These are phyloP conservation scores for Chalara sp. DNA, from an alignment of 2,329 filamentous ascomycete species.

Conservation along the genomic window DNA sequence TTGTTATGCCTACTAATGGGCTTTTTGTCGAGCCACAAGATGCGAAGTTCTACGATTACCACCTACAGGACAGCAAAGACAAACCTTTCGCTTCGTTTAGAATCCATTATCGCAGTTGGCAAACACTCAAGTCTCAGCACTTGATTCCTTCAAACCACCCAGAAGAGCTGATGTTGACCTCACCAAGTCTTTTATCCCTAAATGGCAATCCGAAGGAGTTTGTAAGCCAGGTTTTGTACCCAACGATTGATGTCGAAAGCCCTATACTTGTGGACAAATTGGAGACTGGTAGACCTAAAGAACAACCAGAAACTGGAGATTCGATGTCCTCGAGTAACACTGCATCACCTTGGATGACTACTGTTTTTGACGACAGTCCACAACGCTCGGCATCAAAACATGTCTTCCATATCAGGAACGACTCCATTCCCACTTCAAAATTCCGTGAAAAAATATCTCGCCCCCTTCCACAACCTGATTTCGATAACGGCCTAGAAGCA, in stretches of 20 bases:
- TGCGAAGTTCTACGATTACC: slow-evolving; percentile 45
- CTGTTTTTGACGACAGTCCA: slow-evolving; percentile 13
- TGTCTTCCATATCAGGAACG: no score
- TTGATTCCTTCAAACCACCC: slow-evolving; percentile 30
- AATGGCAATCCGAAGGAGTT: slow-evolving; percentile 6
- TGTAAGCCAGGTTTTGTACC: slow-evolving; percentile 6
- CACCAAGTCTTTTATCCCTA: slow-evolving; percentile 14
- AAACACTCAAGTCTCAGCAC: slow-evolving; percentile 40
- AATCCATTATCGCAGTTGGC: slow-evolving; percentile 50
- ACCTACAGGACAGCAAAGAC: slow-evolving; percentile 43
- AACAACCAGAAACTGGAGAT: slow-evolving; percentile 1
- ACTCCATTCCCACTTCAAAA: no score
- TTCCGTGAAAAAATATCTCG: no score
- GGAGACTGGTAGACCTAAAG: neutral
- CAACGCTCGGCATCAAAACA: neutral
- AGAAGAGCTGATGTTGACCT: slow-evolving; percentile 11
- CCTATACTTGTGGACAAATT: slow-evolving; percentile 1
- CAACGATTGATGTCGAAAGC: slow-evolving; percentile 1
- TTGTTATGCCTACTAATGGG: slow-evolving; percentile 45
- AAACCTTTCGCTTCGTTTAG: slow-evolving; percentile 46
- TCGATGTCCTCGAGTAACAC: slow-evolving; percentile 5
- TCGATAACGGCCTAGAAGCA: no score
- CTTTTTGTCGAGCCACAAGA: slow-evolving; percentile 45
- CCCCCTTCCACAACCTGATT: no score
- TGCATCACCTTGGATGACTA: slow-evolving; percentile 12